These are phyloP conservation scores for Metahyphopichia silvanorum DNA, from an alignment of 805 yeast genomes.

Conservation along the genomic window DNA sequence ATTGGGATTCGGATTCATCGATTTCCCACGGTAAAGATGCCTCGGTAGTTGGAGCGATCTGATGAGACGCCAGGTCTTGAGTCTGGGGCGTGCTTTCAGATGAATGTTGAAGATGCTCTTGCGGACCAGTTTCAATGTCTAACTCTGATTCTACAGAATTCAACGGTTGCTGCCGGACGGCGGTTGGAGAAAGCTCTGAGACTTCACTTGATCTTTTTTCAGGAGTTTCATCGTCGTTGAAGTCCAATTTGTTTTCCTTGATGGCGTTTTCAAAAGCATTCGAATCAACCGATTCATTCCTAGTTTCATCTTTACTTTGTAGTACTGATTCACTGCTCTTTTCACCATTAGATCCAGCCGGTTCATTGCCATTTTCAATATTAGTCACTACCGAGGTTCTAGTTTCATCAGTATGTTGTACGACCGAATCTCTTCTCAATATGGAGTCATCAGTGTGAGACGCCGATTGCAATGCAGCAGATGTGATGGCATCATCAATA, in stretches of 20 bases:
- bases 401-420: background rate
- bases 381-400: background rate
- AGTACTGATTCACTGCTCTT: slow-evolving; percentile 1
- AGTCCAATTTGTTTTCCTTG: slow-evolving; percentile 3
- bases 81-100: too few relatives aligned
- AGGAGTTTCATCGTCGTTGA: slow-evolving; percentile 1
- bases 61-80: too few relatives aligned
- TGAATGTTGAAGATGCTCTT: too few relatives aligned
- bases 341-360: too few relatives aligned
- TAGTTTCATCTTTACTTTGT: background rate
- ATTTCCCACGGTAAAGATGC: too few relatives aligned
- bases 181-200: background rate
- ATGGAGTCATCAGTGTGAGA: slow-evolving; percentile 6
- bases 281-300: background rate
- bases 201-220: background rate
- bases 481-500: slow-evolving; percentile 9
- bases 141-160: too few relatives aligned
- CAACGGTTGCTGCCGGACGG: too few relatives aligned
- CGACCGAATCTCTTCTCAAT: slow-evolving; percentile 3
- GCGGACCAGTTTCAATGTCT: too few relatives aligned
- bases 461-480: slow-evolving; percentile 8
- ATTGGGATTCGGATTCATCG: too few relatives aligned
- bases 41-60: too few relatives aligned
- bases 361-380: background rate
- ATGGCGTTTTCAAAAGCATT: slow-evolving; percentile 4